Base-by-base conservation (phyloP, 1,284 basidiomycete species). In the Waitea zeae region DNA sequence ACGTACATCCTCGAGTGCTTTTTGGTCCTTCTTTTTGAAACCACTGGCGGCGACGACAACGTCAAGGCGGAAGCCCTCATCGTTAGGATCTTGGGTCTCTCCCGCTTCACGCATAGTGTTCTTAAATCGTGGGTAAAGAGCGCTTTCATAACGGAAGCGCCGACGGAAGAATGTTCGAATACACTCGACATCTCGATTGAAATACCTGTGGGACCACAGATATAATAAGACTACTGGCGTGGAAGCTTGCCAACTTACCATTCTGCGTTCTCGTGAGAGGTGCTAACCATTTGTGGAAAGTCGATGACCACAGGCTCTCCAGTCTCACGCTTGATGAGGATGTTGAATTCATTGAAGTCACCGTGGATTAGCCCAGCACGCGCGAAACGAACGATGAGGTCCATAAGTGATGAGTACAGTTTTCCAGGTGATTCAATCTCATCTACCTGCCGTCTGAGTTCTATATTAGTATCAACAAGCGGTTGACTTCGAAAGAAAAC, bases 311-410 rank as follows among this genome's bases (percentile, higher is more conserved):
- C 61, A 4, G 93, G 86, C 46, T 89, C 78, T 5, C 86, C 82
- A 28, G 65, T 67, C 36, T 77, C 76, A 34, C 78, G 72, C 31
- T 72, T 70, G 42, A 99, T 88, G 40, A 99, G 73, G 46, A 99
- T 89, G 55, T 99, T 98, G 63, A 98, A 99, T 52, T 99, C 95
- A 57, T 99, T 99, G 59, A 87, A 99, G 56, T 99, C 93, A 34
- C 95, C 93, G 49, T 99, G 93, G 37, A 99, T 97, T 15, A 99
- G 67, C 1, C 95, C 95, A 2, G 84, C 76, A 30, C 74, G 73
- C 2, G 92, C 93, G 44, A 98, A 81, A 35, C 89, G 83, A 39
- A 97, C 88, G 49, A 98, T 92, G 38, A 97, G 64, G 52, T 89
- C 86, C 92, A 98, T 98, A 28, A 98, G 64, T 12, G 69, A 62